These are phyloP conservation scores for Phyllosticta citriasiana DNA, from an alignment of 2,329 filamentous ascomycete species.

Conservation along the genomic window DNA sequence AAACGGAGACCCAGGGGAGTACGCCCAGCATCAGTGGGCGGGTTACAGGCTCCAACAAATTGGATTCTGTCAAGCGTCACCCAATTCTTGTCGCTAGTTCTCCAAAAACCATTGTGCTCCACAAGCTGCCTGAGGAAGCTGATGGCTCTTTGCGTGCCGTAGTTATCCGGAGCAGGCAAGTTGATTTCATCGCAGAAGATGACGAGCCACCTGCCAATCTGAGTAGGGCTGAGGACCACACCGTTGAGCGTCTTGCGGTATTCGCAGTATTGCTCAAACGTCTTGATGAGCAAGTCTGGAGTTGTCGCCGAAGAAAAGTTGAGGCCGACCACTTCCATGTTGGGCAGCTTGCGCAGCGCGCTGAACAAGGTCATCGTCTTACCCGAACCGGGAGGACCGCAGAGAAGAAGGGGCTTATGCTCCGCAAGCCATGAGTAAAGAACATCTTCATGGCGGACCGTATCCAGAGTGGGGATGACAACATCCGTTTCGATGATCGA, in stretches of 20 bases:
- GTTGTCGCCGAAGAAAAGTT: conserved; percentile 99
- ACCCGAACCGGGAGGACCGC: conserved; percentile 93
- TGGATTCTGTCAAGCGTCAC: conserved; percentile 96
- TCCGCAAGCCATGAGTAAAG: conserved; percentile 98
- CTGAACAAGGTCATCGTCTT: conserved; percentile 99
- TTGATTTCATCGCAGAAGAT: conserved; percentile 99
- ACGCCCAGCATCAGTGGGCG: conserved; percentile 91
- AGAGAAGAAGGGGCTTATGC: conserved; percentile 92
- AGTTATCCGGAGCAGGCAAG: conserved; percentile 91
- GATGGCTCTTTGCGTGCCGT: conserved; percentile 93
- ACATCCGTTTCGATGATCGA: conserved; percentile 97
- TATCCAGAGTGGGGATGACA: conserved; percentile 95
- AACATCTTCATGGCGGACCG: conserved; percentile 96
- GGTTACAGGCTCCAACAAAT: conserved; percentile 97
- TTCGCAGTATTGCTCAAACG: conserved; percentile 98
- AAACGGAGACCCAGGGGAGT: conserved; percentile 90
- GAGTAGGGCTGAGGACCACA: conserved; percentile 87
- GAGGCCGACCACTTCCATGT: conserved; percentile 98
- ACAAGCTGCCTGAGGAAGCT: conserved; percentile 95
- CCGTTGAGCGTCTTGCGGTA: conserved; percentile 98
- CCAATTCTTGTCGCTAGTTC: conserved; percentile 94
- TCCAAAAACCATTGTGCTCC: conserved; percentile 98
- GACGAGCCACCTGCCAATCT: conserved; percentile 95
- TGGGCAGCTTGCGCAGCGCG: conserved; percentile 87
- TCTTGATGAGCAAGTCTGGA: conserved; percentile 95